phyloP scores from a whole-genome alignment of 495 filamentous ascomycete species.

The Jackrogersella multiformis region DNA sequence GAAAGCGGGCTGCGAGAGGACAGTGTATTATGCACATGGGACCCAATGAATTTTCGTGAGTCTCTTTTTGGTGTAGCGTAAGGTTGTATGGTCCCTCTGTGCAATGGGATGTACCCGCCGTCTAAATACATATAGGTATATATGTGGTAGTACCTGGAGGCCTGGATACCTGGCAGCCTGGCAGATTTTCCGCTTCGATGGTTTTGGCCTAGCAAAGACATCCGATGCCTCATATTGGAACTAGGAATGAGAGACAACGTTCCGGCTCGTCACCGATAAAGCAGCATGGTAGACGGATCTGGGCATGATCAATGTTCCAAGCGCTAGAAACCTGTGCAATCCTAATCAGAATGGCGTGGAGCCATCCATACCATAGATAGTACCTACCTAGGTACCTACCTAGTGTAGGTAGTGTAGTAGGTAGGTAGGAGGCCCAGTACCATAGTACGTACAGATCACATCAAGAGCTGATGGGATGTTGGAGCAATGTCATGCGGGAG shows the following conservation, averaged over 20 bases:
- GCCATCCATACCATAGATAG: too few relatives aligned
- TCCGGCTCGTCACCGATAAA: constrained; percentile 36
- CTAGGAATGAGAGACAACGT: constrained; percentile 41
- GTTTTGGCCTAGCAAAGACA: constrained; percentile 44
- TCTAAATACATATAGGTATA: constrained; percentile 29
- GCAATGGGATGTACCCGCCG: constrained; percentile 27
- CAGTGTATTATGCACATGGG: constrained; percentile 38
- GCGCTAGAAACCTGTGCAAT: constrained; percentile 24
- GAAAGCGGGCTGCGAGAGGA: constrained; percentile 25
- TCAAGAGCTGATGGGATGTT: constrained; percentile 6
- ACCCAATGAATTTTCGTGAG: constrained; percentile 10
- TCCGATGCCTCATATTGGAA: constrained; percentile 43
- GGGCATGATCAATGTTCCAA: constrained; percentile 35
- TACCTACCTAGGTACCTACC: too few relatives aligned
- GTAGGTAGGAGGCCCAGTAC: too few relatives aligned
- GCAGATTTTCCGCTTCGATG: constrained; percentile 32
- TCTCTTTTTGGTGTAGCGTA: constrained; percentile 29
- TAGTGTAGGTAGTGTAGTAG: too few relatives aligned
- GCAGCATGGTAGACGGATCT: constrained; percentile 27
- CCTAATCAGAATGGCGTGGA: constrained; percentile 23
- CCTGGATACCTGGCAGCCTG: constrained; percentile 25
- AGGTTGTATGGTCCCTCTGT: constrained; percentile 10
- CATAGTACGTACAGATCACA: constrained; percentile 6
- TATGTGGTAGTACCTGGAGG: too few relatives aligned
- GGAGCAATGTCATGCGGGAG: constrained; percentile 23